These are phyloP conservation scores for Reticulomyxa filosa DNA, from an alignment of 78 protist species.

Conservation along the genomic window DNA sequence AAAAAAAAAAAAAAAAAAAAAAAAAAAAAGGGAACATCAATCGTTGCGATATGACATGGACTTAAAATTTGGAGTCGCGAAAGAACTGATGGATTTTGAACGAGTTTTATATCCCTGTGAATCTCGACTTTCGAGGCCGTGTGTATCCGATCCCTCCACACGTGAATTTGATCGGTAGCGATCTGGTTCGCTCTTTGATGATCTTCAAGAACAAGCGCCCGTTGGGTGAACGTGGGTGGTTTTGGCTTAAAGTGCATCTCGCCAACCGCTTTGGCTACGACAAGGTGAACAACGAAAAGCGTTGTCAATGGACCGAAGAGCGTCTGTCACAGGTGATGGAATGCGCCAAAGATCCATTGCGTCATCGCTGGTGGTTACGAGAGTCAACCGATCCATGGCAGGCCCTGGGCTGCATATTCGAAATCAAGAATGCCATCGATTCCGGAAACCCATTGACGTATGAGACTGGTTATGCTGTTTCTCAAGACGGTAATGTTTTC, in stretches of 20 bases:
- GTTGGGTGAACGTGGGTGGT: not conserved
- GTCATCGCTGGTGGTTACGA: conserved; percentile 28
- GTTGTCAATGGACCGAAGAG: conserved; percentile 21
- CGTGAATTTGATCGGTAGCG: conserved; percentile 64
- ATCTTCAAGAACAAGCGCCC: not conserved
- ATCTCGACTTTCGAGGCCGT: conserved; percentile 87
- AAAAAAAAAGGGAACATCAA: no score
- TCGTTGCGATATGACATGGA: no score
- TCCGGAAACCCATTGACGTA: no score
- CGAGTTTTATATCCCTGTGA: conserved; percentile 59
- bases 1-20: no score
- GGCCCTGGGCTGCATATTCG: conserved; percentile 33
- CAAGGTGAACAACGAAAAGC: conserved; percentile 25
- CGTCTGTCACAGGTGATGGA: conserved; percentile 18
- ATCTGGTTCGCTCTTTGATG: conserved; percentile 48
- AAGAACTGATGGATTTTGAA: no score
- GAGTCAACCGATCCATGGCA: conserved; percentile 59
- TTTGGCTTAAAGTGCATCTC: conserved; percentile 66
- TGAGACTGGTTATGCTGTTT: no score
- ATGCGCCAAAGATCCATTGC: conserved; percentile 38
- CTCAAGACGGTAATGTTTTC: no score
- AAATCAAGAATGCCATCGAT: conserved; percentile 12
- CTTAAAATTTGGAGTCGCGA: no score
- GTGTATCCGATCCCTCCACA: conserved; percentile 77
- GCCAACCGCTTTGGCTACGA: conserved; percentile 64